Conservation (phyloP, 495 filamentous ascomycete species). For the Hypoxylon lienhwacheense region DNA sequence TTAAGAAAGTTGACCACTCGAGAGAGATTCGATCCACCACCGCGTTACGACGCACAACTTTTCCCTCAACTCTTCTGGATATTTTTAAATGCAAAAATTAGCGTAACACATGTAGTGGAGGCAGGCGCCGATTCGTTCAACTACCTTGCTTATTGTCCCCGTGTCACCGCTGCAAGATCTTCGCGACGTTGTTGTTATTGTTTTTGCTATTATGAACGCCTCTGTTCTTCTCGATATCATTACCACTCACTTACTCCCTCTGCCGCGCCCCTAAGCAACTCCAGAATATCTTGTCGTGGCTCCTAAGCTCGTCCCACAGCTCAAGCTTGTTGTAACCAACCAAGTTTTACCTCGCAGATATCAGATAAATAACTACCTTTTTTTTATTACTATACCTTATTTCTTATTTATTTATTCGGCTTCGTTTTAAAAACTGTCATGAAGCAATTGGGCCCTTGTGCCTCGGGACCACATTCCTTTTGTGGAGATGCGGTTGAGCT, state of each 20-base stretch:
- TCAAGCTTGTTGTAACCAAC: slow-evolving; percentile 22
- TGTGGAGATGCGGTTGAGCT: slow-evolving; percentile 32
- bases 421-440: slow-evolving; percentile 8
- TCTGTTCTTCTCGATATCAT: slow-evolving; percentile 20
- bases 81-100: slow-evolving; percentile 23
- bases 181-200: slow-evolving; percentile 17
- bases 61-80: slow-evolving; percentile 23
- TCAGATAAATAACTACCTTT: slow-evolving; percentile 10
- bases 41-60: slow-evolving; percentile 30
- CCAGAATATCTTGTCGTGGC: slow-evolving; percentile 24
- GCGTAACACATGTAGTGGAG: slow-evolving; percentile 22
- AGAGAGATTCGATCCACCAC: slow-evolving; percentile 33
- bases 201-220: no score
- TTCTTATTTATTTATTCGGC: slow-evolving; percentile 12
- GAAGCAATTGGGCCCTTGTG: slow-evolving; percentile 24
- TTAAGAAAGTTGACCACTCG: slow-evolving; percentile 5
- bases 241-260: slow-evolving; percentile 7
- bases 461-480: slow-evolving; percentile 34
- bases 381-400: slow-evolving; percentile 5
- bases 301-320: slow-evolving; percentile 20
- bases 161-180: slow-evolving; percentile 22
- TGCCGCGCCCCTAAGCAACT: slow-evolving; percentile 13
- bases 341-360: slow-evolving; percentile 8
- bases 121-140: slow-evolving; percentile 28
- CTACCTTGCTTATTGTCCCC: slow-evolving; percentile 19